phyloP scores from a whole-genome alignment of 2,329 filamentous ascomycete species.

The Colletotrichum cuscutae region DNA sequence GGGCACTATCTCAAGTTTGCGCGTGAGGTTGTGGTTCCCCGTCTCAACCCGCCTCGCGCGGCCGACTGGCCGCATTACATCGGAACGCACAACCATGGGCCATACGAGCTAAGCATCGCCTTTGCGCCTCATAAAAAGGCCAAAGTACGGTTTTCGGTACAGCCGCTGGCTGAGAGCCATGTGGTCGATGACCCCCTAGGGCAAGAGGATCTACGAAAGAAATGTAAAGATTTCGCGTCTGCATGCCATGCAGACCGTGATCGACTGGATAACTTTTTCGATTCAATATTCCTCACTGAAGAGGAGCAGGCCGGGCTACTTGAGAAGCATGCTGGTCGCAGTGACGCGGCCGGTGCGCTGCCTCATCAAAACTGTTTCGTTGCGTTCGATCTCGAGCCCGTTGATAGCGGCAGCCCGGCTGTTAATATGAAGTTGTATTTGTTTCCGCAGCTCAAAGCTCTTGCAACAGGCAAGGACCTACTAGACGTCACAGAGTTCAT shows the following conservation, averaged over 20 bases:
- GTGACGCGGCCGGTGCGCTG: neutral
- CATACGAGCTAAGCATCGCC: constrained; percentile 24
- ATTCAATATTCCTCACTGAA: constrained; percentile 16
- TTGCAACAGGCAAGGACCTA: neutral
- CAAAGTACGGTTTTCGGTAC: constrained; percentile 19
- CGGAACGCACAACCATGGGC: constrained; percentile 7
- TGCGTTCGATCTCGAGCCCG: constrained; percentile 14
- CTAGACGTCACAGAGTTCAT: neutral
- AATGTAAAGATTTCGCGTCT: constrained; percentile 5
- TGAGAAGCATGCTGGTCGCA: neutral
- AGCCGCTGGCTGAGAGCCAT: constrained; percentile 8
- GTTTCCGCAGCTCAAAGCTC: constrained; percentile 16
- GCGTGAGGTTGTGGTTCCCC: constrained; percentile 16
- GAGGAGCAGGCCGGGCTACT: constrained; percentile 7
- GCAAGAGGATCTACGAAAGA: constrained; percentile 15
- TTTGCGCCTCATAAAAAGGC: constrained; percentile 8
- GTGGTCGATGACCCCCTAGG: neutral
- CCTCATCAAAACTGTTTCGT: constrained; percentile 5
- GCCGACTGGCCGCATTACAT: constrained; percentile 16
- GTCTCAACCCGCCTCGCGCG: constrained; percentile 18
- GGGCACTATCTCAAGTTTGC: constrained; percentile 21
- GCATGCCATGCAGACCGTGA: constrained; percentile 8
- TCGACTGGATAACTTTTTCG: constrained; percentile 17
- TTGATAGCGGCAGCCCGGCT: neutral
- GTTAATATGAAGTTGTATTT: constrained; percentile 14